A percentile compares a stretch with the other conserved stretches of the same genome.
Conservation (phyloP, 805 yeast species). For the Saccharomyces cerevisiae region DNA sequence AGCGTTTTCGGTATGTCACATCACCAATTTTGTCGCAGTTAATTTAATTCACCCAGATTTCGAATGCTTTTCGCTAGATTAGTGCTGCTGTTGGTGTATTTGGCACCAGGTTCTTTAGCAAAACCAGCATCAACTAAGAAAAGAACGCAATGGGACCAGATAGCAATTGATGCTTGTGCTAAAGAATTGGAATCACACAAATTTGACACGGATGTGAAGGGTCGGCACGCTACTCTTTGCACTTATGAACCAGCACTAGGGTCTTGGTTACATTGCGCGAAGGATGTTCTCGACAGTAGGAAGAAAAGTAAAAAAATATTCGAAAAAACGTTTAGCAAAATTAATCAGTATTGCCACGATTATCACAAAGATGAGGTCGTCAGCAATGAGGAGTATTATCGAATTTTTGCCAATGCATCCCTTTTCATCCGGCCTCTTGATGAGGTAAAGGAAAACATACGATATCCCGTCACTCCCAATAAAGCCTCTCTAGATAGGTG, state of each 20-base stretch:
- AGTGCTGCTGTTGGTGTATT: neutral
- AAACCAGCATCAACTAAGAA: neutral
- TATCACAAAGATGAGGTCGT: neutral
- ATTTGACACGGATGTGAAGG: neutral
- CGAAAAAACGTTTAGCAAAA: neutral
- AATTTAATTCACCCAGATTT: neutral
- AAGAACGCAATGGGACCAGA: constrained; percentile 1
- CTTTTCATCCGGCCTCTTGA: neutral
- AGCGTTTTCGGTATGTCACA: neutral
- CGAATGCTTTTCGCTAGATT: neutral
- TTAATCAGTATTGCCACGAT: neutral
- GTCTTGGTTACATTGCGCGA: neutral
- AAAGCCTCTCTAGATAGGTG: constrained; percentile 3
- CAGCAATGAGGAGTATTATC: constrained; percentile 8
- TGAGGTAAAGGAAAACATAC: neutral
- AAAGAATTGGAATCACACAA: neutral
- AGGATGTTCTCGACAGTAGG: neutral
- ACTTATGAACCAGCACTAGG: constrained; percentile 1
- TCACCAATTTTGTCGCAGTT: neutral
- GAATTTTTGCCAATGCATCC: constrained; percentile 13
- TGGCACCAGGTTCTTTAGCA: neutral
- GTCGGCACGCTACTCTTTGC: constrained; percentile 1
- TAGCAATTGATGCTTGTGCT: constrained; percentile 2
- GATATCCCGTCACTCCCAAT: constrained; percentile 10
- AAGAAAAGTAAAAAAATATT: neutral